Conservation (phyloP, 2,329 filamentous ascomycete genomes). For the Ascochyta clinopodiicola region DNA sequence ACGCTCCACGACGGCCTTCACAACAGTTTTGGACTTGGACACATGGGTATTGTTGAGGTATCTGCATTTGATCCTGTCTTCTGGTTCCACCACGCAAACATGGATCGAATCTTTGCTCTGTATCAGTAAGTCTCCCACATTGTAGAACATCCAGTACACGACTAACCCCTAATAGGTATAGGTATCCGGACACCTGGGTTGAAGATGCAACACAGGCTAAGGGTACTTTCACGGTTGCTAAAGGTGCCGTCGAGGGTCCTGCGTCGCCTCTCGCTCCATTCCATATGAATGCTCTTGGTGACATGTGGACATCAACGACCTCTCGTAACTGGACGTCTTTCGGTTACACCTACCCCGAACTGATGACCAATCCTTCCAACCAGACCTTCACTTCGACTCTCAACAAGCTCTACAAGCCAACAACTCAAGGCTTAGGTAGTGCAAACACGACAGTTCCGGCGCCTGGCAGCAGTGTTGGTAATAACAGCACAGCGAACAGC, state of each 20-base stretch:
- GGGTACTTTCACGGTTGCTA: conserved; percentile 31
- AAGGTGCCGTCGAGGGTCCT: conserved; percentile 28
- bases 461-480: conserved; percentile 4
- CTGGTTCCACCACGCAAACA: conserved; percentile 39
- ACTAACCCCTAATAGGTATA: conserved; percentile 30
- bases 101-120: conserved; percentile 17
- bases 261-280: conserved; percentile 37
- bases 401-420: conserved; percentile 38
- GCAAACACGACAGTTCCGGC: conserved; percentile 21
- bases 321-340: conserved; percentile 40
- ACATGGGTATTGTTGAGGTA: conserved; percentile 42
- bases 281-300: conserved; percentile 41
- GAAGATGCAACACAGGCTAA: conserved; percentile 30
- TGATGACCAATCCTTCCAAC: conserved; percentile 34
- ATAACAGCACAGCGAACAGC: conserved; percentile 12
- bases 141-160: neutral
- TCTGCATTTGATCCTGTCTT: conserved; percentile 44
- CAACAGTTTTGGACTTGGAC: conserved; percentile 52
- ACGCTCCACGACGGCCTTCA: conserved; percentile 43
- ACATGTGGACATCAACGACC: conserved; percentile 39
- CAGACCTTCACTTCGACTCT: conserved; percentile 35
- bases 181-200: conserved; percentile 44
- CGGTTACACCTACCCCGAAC: conserved; percentile 45
- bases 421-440: conserved; percentile 33
- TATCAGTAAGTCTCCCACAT: conserved; percentile 16